phyloP scores from a whole-genome alignment of 148 eudicot genomes.

The Dysphania ambrosioides region DNA sequence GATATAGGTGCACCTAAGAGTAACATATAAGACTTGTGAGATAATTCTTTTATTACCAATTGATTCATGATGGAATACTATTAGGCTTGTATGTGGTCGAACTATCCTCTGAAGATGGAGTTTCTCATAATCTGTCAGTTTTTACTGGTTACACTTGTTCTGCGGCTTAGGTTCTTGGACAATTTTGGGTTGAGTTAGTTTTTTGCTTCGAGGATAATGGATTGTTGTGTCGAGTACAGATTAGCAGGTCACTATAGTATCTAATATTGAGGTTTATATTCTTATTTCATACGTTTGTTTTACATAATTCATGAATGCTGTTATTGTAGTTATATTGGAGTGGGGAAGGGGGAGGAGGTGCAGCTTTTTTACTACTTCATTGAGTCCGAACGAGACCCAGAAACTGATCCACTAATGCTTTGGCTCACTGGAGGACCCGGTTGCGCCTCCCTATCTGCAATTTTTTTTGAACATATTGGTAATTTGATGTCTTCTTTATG shows the following conservation, averaged over 20 bases:
- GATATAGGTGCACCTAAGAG: too few species aligned
- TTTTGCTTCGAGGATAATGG: too few species aligned
- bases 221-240: not conserved
- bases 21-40: too few species aligned
- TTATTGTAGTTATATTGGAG: slow-evolving; percentile 15
- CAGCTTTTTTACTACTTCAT: slow-evolving; percentile 11
- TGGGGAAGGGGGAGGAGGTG: slow-evolving; percentile 15
- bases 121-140: too few species aligned
- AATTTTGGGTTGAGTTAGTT: too few species aligned
- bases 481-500: not conserved
- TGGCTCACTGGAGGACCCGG: slow-evolving; percentile 20
- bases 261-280: not conserved
- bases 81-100: too few species aligned
- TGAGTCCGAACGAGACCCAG: slow-evolving; percentile 7
- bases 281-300: not conserved
- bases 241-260: not conserved
- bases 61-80: too few species aligned
- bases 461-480: slow-evolving; percentile 15
- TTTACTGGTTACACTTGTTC: too few species aligned
- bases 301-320: not conserved
- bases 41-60: too few species aligned
- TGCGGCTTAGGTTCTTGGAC: too few species aligned
- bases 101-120: too few species aligned
- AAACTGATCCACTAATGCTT: slow-evolving; percentile 13
- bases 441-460: slow-evolving; percentile 13